These are phyloP conservation scores for Amauroascus verrucosus DNA, from an alignment of 2,329 filamentous ascomycete species.

Conservation along the genomic window DNA sequence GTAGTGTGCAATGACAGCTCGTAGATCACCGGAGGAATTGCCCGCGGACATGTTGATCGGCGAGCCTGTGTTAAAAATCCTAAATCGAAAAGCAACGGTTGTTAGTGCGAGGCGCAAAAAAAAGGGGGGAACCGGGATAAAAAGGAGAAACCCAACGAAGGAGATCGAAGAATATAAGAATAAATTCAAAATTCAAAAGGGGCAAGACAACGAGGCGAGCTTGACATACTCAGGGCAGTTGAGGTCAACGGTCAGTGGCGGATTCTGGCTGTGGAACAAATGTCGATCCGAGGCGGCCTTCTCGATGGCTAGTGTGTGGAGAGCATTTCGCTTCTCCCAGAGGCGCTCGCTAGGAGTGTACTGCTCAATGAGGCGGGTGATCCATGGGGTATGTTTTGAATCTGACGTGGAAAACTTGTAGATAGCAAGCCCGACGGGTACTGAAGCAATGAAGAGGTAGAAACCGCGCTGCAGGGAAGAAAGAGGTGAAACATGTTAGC, in stretches of 20 bases:
- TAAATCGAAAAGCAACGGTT: conserved; percentile 26
- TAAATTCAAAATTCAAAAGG: neutral
- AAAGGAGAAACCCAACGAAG: neutral
- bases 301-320: conserved; percentile 53
- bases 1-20: conserved; percentile 53
- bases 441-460: conserved; percentile 36
- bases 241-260: conserved; percentile 42
- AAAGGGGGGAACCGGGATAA: conserved; percentile 13
- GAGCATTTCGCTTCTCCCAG: conserved; percentile 47
- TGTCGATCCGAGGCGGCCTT: conserved; percentile 53
- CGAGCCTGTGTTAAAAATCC: conserved; percentile 52
- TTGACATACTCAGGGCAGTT: conserved; percentile 54
- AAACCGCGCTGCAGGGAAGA: conserved; percentile 35
- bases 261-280: conserved; percentile 43
- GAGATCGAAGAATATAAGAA: neutral
- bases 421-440: conserved; percentile 34
- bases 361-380: conserved; percentile 43
- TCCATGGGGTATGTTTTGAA: conserved; percentile 31
- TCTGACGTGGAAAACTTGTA: conserved; percentile 35
- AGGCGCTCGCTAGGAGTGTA: conserved; percentile 45
- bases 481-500: conserved; percentile 10
- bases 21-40: conserved; percentile 47
- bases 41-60: conserved; percentile 57
- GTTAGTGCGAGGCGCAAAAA: neutral
- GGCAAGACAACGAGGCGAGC: conserved; percentile 1